These are phyloP conservation scores for Apiospora malaysiana DNA, from an alignment of 2,329 filamentous ascomycete species.

Conservation along the genomic window DNA sequence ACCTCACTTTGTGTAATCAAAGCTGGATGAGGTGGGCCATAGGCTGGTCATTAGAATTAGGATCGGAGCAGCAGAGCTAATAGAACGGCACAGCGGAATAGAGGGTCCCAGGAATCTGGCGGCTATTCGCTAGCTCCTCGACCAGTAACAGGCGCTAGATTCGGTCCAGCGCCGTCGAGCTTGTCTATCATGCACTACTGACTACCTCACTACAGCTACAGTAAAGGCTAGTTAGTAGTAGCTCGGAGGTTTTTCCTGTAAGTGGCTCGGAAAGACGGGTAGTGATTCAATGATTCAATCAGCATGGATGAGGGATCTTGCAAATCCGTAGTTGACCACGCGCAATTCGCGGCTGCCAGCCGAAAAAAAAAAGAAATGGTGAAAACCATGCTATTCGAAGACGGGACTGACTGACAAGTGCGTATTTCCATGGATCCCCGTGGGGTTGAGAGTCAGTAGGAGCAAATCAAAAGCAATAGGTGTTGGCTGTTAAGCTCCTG, in stretches of 20 bases:
- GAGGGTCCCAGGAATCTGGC: neutral
- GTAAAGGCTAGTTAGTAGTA: neutral
- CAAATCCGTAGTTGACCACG: neutral
- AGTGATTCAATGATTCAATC: neutral
- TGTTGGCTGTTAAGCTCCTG: neutral
- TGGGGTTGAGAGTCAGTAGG: neutral
- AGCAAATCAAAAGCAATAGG: conserved; percentile 11
- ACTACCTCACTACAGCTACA: neutral
- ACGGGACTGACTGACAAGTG: neutral
- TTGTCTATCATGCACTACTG: conserved; percentile 1
- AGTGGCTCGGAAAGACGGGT: neutral
- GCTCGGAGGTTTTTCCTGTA: neutral
- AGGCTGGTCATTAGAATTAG: neutral
- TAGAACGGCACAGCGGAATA: neutral
- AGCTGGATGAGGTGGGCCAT: neutral
- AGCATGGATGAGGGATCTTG: neutral
- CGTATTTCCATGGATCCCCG: neutral
- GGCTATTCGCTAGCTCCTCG: conserved; percentile 1
- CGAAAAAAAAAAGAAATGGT: neutral
- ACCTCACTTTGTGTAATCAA: neutral
- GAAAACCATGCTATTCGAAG: neutral
- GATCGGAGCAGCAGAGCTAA: neutral
- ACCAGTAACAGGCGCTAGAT: neutral
- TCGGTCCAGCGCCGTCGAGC: neutral
- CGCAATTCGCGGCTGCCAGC: conserved; percentile 5